phyloP scores from a whole-genome alignment of 2,329 filamentous ascomycete genomes.

The Ascochyta rabiei region DNA sequence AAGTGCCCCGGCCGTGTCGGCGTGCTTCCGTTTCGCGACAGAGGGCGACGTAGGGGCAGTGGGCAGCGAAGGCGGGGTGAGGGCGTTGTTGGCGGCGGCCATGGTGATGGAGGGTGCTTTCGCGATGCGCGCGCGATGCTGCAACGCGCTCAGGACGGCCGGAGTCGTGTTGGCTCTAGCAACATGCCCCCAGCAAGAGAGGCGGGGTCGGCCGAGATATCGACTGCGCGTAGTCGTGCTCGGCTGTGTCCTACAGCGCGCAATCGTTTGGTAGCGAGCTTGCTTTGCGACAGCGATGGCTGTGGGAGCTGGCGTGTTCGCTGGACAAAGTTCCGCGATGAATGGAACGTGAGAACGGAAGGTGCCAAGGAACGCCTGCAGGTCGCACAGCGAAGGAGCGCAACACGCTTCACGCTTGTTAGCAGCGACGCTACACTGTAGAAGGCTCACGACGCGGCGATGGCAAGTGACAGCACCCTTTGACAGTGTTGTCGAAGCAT shows the following conservation, averaged over 20 bases:
- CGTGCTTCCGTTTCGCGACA: conserved; percentile 55
- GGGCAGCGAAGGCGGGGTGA: conserved; percentile 41
- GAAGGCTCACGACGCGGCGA: neutral
- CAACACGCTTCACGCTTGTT: neutral
- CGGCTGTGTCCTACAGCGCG: conserved; percentile 15
- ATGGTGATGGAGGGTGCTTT: conserved; percentile 36
- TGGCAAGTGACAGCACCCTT: neutral
- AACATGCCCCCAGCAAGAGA: conserved; percentile 8
- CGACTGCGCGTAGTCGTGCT: neutral
- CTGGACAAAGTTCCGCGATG: conserved; percentile 34
- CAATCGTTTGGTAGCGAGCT: conserved; percentile 15
- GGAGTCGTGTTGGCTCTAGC: conserved; percentile 21
- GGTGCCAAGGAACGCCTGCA: conserved; percentile 31
- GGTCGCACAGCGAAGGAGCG: conserved; percentile 10
- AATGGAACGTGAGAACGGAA: conserved; percentile 27
- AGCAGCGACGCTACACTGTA: neutral
- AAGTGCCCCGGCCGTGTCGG: conserved; percentile 38
- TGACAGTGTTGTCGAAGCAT: neutral
- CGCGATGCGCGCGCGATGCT: conserved; percentile 43
- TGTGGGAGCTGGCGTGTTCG: conserved; percentile 27
- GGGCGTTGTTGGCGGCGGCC: conserved; percentile 47
- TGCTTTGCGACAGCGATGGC: conserved; percentile 22
- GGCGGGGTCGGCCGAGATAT: neutral
- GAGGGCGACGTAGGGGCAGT: conserved; percentile 36
- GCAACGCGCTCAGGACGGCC: conserved; percentile 44